These are phyloP conservation scores for Trichocladium uniseriatum DNA, from an alignment of 495 filamentous ascomycete genomes.

Conservation along the genomic window DNA sequence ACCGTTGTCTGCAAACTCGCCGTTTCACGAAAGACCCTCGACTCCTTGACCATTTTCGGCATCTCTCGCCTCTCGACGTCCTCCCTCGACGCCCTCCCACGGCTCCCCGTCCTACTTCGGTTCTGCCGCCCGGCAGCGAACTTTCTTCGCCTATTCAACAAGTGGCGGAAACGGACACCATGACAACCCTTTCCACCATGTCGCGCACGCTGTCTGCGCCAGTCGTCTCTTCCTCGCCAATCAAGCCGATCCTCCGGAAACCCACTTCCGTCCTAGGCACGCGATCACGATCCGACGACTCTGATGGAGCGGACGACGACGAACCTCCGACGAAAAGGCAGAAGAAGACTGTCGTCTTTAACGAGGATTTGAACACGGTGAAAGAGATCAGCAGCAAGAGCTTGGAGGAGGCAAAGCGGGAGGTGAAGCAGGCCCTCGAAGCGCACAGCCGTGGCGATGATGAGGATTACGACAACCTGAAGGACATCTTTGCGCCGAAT, in stretches of 20 bases:
- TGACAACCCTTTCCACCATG: conserved; percentile 25
- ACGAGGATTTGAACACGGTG: conserved; percentile 58
- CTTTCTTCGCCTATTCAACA: not conserved
- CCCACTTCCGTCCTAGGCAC: conserved; percentile 28
- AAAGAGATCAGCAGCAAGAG: conserved; percentile 40
- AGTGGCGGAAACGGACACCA: not conserved
- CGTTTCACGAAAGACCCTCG: not conserved
- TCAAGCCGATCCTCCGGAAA: conserved; percentile 40
- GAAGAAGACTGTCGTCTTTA: conserved; percentile 57
- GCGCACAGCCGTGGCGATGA: conserved; percentile 56
- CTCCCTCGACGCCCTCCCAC: not conserved
- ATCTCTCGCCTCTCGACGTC: not conserved
- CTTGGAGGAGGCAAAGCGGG: conserved; percentile 53
- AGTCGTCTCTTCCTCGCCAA: conserved; percentile 19
- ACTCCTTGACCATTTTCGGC: not conserved
- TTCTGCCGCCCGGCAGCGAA: not conserved
- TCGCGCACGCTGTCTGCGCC: conserved; percentile 17
- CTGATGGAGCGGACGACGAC: conserved; percentile 32
- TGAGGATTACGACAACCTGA: conserved; percentile 62
- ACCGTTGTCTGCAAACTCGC: not conserved
- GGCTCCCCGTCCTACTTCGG: not conserved
- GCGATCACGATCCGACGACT: conserved; percentile 31
- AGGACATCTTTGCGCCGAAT: conserved; percentile 52
- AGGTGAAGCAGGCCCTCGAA: conserved; percentile 66
- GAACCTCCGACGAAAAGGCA: conserved; percentile 48